phyloP scores from a whole-genome alignment of 2,329 filamentous ascomycete species.

The Scytalidium sp. region DNA sequence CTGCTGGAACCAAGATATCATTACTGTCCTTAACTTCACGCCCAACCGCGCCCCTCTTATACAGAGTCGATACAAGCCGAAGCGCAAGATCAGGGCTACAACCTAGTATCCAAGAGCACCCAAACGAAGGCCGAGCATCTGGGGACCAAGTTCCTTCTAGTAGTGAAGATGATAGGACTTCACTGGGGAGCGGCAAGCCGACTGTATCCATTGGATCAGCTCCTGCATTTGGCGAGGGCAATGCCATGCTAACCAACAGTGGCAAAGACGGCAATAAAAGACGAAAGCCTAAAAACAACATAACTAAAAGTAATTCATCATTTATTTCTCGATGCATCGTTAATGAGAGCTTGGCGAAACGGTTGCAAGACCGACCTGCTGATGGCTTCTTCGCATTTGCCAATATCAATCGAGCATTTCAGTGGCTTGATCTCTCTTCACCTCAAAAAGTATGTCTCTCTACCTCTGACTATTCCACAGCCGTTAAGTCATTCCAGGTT shows the following conservation, averaged over 20 bases:
- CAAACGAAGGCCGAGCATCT: slow-evolving; percentile 57
- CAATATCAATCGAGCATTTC: slow-evolving; percentile 92
- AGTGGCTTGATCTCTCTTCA: slow-evolving; percentile 90
- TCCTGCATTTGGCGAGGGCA: slow-evolving; percentile 83
- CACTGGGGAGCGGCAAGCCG: slow-evolving; percentile 34
- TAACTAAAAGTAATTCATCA: slow-evolving; percentile 97
- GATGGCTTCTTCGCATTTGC: slow-evolving; percentile 89
- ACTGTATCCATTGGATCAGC: slow-evolving; percentile 33
- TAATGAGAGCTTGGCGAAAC: slow-evolving; percentile 76
- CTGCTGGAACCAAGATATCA: slow-evolving; percentile 79
- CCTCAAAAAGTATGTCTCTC: slow-evolving; percentile 53
- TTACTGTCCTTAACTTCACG: slow-evolving; percentile 47
- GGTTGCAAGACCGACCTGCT: slow-evolving; percentile 71
- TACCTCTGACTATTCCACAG: background rate
- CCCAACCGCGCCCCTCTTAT: slow-evolving; percentile 45
- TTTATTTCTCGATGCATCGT: slow-evolving; percentile 97
- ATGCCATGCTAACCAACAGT: slow-evolving; percentile 61
- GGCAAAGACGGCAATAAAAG: slow-evolving; percentile 75
- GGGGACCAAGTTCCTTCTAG: slow-evolving; percentile 57
- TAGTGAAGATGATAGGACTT: slow-evolving; percentile 51
- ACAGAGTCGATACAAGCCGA: slow-evolving; percentile 50
- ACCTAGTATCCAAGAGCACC: slow-evolving; percentile 57
- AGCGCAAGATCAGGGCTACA: slow-evolving; percentile 43
- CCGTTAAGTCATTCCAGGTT: slow-evolving; percentile 47
- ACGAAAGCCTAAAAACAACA: slow-evolving; percentile 95